Base-by-base conservation (phyloP, 169 alveolate genomes). In the Plasmodium coatneyi region DNA sequence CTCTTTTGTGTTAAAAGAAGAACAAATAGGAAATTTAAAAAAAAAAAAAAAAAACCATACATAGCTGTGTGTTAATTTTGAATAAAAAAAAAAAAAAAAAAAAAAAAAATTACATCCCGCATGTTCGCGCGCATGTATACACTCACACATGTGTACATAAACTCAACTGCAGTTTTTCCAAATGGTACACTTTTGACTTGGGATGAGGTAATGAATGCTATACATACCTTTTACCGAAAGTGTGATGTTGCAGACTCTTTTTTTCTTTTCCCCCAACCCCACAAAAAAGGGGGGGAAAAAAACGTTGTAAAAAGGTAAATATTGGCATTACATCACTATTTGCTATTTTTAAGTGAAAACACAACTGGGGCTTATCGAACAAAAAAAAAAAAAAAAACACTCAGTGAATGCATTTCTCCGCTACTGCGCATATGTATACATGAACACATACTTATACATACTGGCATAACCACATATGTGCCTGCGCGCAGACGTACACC, bases 401-500 rank as follows among this genome's bases (percentile, higher is more conserved):
- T 72, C 43, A 72, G 54, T 72, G 52, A 72, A 72, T n/a, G 52
- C 52, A 22, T 36, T 72, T 72, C 43, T 36, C 43, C 52, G 16
- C 25, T 16, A 22, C 25, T 32, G 52, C 52, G 41, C 41, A 72
- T 19, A 72, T 72, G 41, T 72, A 72, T 72, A 72, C 41, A 32
- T 72, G 52, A 30, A 72, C 52, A 72, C 41, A 72, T 71, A 71
- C 46, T 28, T 71, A 71, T 71, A 14, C 46, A 71, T 72, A 72
- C 22, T 41, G 25, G 19, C 41, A 32, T 32, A 72, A n/a, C 16
- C 41, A 36, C 82, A 25, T 19, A 5, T 60, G 74, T 60, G 34
- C 74, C 34, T 60, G 3, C 74, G 12, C 36, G 34, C 22, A 19
- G 28, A 25, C 22, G 74, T 60, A 60, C 74, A 60, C 74, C 28